Percentiles rank a stretch among this genome's conserved stretches.
These are phyloP conservation scores for Alternaria triticina DNA, from an alignment of 2,329 filamentous ascomycete species.

Conservation along the genomic window DNA sequence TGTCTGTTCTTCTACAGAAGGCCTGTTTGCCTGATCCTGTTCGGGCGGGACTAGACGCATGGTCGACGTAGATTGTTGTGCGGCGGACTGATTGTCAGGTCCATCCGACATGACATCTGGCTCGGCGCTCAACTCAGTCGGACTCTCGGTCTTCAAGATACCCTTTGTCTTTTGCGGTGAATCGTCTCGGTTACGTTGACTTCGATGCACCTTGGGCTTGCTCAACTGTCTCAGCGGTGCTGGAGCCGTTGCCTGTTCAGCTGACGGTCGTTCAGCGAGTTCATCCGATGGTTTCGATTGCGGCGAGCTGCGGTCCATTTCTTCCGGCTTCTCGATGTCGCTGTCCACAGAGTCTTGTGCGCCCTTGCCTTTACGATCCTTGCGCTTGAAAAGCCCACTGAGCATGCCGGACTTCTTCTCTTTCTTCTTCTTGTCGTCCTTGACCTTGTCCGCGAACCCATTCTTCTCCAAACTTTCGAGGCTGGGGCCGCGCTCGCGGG, in stretches of 20 bases:
- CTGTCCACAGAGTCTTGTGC: slow-evolving; percentile 41
- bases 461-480: slow-evolving; percentile 78
- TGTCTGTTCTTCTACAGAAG: slow-evolving; percentile 26
- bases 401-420: slow-evolving; percentile 75
- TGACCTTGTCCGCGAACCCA: slow-evolving; percentile 64
- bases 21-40: slow-evolving; percentile 19
- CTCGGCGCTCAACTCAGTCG: slow-evolving; percentile 31
- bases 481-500: slow-evolving; percentile 64
- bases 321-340: slow-evolving; percentile 56
- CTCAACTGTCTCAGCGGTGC: slow-evolving; percentile 41
- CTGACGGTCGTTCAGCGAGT: slow-evolving; percentile 32
- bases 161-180: slow-evolving; percentile 43
- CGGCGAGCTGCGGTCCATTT: slow-evolving; percentile 43
- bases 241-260: slow-evolving; percentile 32
- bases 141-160: slow-evolving; percentile 40
- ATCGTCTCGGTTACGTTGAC: slow-evolving; percentile 37
- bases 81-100: slow-evolving; percentile 17
- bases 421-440: slow-evolving; percentile 78
- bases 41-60: slow-evolving; percentile 47
- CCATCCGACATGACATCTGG: slow-evolving; percentile 19
- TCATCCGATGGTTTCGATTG: slow-evolving; percentile 43
- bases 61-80: slow-evolving; percentile 30
- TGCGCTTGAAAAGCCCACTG: slow-evolving; percentile 71
- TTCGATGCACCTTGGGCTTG: slow-evolving; percentile 50
- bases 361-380: slow-evolving; percentile 62